Percentiles rank a stretch among this genome's conserved stretches.
phyloP scores from a whole-genome alignment of 2,329 filamentous ascomycete genomes.

The Ophiocordyceps camponoti-leonardi region DNA sequence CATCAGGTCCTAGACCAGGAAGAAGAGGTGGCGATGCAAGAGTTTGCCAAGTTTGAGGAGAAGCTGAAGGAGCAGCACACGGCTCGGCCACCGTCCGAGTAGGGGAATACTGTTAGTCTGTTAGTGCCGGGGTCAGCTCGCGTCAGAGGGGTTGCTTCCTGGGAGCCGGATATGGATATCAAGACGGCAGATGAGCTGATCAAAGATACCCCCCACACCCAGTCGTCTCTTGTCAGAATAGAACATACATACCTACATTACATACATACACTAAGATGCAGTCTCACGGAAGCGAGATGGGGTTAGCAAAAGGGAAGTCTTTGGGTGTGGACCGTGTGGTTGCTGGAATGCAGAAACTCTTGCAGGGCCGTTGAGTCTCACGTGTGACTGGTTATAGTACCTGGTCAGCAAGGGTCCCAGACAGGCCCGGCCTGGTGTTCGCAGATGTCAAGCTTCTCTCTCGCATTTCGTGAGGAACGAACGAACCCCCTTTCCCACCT shows the following conservation, averaged over 20 bases:
- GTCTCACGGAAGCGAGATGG: background rate
- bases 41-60: conserved; percentile 93
- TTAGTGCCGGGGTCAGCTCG: background rate
- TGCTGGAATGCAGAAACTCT: background rate
- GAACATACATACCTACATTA: background rate
- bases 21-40: conserved; percentile 69
- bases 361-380: background rate
- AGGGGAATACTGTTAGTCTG: background rate
- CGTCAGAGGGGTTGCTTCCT: background rate
- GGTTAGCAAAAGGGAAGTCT: background rate
- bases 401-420: background rate
- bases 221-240: background rate
- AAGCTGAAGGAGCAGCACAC: conserved; percentile 42
- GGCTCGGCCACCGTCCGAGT: conserved; percentile 9
- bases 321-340: too few relatives aligned
- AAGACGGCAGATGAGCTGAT: background rate
- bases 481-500: too few relatives aligned
- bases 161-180: background rate
- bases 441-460: background rate
- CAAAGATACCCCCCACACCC: background rate
- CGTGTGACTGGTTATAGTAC: background rate
- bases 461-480: background rate
- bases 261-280: background rate
- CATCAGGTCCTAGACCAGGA: conserved; percentile 82
- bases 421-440: background rate